These are phyloP conservation scores for Dactylellina haptotyla DNA, from an alignment of 2,329 filamentous ascomycete genomes.

Conservation along the genomic window DNA sequence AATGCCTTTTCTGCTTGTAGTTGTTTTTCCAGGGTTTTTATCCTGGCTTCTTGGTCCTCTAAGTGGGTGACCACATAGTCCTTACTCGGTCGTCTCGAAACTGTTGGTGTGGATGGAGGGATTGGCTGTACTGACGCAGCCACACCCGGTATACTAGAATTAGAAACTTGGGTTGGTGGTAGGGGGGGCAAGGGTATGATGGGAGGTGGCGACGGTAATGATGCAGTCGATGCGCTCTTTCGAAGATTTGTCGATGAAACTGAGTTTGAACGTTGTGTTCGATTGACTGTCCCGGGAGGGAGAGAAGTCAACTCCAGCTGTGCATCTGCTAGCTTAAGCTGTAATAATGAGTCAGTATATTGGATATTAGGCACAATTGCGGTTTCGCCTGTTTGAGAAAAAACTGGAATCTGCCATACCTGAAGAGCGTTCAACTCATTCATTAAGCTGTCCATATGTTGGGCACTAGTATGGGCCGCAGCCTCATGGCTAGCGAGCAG, in stretches of 20 bases:
- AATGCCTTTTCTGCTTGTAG: constrained; percentile 95
- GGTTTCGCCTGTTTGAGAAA: background rate
- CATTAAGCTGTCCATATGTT: constrained; percentile 74
- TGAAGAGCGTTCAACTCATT: constrained; percentile 80
- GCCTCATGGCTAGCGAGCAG: constrained; percentile 61
- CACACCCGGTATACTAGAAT: constrained; percentile 60
- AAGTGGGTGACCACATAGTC: constrained; percentile 82
- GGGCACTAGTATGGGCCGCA: constrained; percentile 71
- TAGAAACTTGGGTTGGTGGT: constrained; percentile 63
- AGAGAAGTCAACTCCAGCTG: constrained; percentile 62
- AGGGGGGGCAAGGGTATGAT: constrained; percentile 95
- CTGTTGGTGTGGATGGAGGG: constrained; percentile 69
- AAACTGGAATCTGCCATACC: constrained; percentile 65
- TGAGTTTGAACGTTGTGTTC: constrained; percentile 69
- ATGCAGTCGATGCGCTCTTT: constrained; percentile 83
- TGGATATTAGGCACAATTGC: constrained; percentile 55
- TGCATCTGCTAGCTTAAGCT: constrained; percentile 72
- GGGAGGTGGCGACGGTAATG: constrained; percentile 90
- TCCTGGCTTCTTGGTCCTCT: constrained; percentile 94
- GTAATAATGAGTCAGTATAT: constrained; percentile 54
- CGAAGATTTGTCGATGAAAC: constrained; percentile 73
- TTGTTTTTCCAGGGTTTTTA: constrained; percentile 96
- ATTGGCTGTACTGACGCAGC: constrained; percentile 61
- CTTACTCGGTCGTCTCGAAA: constrained; percentile 80
- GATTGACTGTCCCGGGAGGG: constrained; percentile 59